phyloP scores from a whole-genome alignment of 2,329 filamentous ascomycete species.

The Penicillium rolfsii region DNA sequence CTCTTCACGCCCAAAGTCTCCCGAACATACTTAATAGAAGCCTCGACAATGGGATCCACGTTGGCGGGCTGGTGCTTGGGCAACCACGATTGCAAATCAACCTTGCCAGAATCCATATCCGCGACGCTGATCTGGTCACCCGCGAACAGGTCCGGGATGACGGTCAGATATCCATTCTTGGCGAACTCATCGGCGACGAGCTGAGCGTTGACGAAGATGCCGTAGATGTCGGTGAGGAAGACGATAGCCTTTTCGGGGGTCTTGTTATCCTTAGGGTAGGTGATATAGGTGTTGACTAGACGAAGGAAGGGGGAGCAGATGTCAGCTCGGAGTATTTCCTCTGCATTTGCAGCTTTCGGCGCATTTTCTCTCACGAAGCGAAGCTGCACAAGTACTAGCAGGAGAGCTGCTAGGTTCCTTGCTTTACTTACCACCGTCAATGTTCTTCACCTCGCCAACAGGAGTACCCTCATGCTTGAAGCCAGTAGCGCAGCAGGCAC shows the following conservation, averaged over 20 bases:
- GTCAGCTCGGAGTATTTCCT: background rate
- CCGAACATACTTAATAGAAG: constrained; percentile 59
- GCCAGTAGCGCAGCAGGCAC: constrained; percentile 52
- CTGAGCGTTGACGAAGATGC: constrained; percentile 62
- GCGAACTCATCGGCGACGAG: constrained; percentile 76
- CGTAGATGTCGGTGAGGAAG: constrained; percentile 62
- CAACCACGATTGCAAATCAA: constrained; percentile 57
- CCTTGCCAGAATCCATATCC: constrained; percentile 50
- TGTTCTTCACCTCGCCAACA: constrained; percentile 51
- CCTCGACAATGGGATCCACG: constrained; percentile 59
- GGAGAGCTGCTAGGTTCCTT: too few species aligned
- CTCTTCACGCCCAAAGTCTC: constrained; percentile 60
- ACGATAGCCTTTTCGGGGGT: constrained; percentile 59
- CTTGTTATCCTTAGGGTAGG: constrained; percentile 56
- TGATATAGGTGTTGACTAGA: constrained; percentile 59
- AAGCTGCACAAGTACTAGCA: background rate
- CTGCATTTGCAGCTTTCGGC: background rate
- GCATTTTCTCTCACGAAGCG: background rate
- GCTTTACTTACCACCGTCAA: constrained; percentile 48
- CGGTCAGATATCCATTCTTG: constrained; percentile 69
- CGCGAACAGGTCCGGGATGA: constrained; percentile 72
- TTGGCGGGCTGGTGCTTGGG: constrained; percentile 51
- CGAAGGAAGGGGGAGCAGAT: background rate
- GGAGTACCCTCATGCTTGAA: constrained; percentile 58
- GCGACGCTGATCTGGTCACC: constrained; percentile 65